Base-by-base conservation (phyloP, 306 rosid species). In the Quercus berberidifolia region DNA sequence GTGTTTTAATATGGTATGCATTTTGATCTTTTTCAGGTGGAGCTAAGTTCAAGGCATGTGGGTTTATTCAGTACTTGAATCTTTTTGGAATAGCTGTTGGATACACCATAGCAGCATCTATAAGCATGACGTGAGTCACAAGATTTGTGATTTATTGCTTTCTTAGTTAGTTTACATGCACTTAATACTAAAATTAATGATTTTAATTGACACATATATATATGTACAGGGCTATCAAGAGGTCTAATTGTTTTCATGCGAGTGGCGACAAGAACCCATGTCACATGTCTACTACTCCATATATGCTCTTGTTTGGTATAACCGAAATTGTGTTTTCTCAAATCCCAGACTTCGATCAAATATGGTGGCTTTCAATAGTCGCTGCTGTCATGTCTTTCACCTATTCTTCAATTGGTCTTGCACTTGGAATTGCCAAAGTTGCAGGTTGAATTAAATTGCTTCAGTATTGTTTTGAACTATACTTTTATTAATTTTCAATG, bases 371-470 rank as follows among this genome's bases (percentile, higher is more conserved):
- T 35, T 90, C 93, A 6, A 43, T 30, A 1, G 87, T 90, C 46
- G 93, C 93, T 74, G 88, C 93, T 57, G 19, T 86, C 54, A 90
- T 90, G 93, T 90, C 93, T 33, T 86, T 88, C 76, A 84, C 93
- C 19, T 90, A 90, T 59, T 86, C 93, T 35, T 9, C 74, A 4
- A 86, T 90, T 68, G 93, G 93, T 65, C 86, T 90, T 10, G 73
- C 77, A 33, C 93, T 90, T 74, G 93, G 91, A 46, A 76, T 87
- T 62, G 85, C 82, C 79, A 80, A 90, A 87, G 90, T 90, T 78
- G 93, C 93, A 86, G 93, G 93, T 89, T 69, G 28, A 52, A 21
- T 69, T 18, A 52, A 21, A 46, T 49, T 28, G 6, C 35, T 41
- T 23, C 9, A 26, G 13, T 54, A 46, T 46, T 12, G 68, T 35